Percentiles rank a stretch among this genome's conserved stretches.
Conservation (phyloP, 75 land plant genomes). For the Gnetum montanum region DNA sequence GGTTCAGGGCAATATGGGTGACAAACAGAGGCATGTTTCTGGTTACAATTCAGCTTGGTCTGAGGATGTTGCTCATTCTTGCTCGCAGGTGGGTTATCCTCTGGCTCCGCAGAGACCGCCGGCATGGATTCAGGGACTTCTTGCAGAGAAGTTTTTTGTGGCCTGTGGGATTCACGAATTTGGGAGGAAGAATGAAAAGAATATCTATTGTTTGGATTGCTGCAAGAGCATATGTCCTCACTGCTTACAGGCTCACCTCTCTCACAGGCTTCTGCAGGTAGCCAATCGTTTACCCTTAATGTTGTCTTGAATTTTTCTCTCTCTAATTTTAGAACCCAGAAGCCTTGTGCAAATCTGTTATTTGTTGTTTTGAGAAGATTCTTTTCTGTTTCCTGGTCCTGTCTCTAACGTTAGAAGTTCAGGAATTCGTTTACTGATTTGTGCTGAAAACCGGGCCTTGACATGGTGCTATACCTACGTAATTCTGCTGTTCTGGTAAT, state of each 20-base stretch:
- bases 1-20: too few species aligned
- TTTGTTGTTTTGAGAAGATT: neutral
- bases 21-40: too few species aligned
- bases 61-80: too few species aligned
- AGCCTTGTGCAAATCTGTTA: too few species aligned
- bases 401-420: neutral
- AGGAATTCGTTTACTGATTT: neutral
- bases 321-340: too few species aligned
- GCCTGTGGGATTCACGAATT: slow-evolving; percentile 35
- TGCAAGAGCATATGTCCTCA: slow-evolving; percentile 60
- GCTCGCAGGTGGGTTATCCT: slow-evolving; percentile 9
- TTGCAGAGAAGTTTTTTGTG: slow-evolving; percentile 56
- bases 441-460: neutral
- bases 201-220: slow-evolving; percentile 60
- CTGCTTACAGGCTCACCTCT: slow-evolving; percentile 40
- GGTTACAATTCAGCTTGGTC: too few species aligned
- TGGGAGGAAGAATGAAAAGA: slow-evolving; percentile 59
- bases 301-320: neutral
- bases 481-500: too few species aligned
- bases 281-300: neutral
- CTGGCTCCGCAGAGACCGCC: slow-evolving; percentile 1
- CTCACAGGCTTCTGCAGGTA: slow-evolving; percentile 63
- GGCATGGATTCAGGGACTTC: slow-evolving; percentile 46
- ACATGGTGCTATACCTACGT: neutral
- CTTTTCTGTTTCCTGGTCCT: neutral